Percentiles rank a stretch among this genome's conserved stretches.
Conservation (phyloP, 441 rosid species). For the Mallotus japonicus region DNA sequence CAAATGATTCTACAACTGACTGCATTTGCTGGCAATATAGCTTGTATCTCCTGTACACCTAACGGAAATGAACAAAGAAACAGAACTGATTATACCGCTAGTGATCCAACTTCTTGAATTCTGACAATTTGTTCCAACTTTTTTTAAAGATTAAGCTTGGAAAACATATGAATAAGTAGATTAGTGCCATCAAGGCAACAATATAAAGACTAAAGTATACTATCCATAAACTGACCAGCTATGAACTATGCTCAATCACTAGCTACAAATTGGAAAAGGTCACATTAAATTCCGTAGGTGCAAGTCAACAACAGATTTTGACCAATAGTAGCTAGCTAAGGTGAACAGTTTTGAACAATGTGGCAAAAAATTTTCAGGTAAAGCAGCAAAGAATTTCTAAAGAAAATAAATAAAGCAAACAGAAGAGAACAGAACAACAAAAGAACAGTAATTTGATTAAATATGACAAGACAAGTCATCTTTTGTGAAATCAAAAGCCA, state of each 20-base stretch:
- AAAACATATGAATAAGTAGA: too few relatives aligned
- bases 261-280: background rate
- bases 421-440: conserved; percentile 18
- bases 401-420: conserved; percentile 8
- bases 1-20: conserved; percentile 45
- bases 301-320: background rate
- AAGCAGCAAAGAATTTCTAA: background rate
- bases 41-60: conserved; percentile 48
- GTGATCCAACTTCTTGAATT: too few relatives aligned
- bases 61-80: background rate
- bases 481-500: conserved; percentile 18
- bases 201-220: too few relatives aligned
- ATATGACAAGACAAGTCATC: conserved; percentile 52
- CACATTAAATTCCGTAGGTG: background rate
- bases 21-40: conserved; percentile 49
- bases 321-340: background rate
- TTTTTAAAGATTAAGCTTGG: too few relatives aligned
- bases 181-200: too few relatives aligned
- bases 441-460: conserved; percentile 42
- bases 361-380: background rate
- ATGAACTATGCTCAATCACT: background rate
- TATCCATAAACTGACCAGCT: background rate
- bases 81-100: too few relatives aligned
- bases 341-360: background rate
- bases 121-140: too few relatives aligned